Conservation (phyloP, 108 stramenopile genomes). For the Parietichytrium sp. region DNA sequence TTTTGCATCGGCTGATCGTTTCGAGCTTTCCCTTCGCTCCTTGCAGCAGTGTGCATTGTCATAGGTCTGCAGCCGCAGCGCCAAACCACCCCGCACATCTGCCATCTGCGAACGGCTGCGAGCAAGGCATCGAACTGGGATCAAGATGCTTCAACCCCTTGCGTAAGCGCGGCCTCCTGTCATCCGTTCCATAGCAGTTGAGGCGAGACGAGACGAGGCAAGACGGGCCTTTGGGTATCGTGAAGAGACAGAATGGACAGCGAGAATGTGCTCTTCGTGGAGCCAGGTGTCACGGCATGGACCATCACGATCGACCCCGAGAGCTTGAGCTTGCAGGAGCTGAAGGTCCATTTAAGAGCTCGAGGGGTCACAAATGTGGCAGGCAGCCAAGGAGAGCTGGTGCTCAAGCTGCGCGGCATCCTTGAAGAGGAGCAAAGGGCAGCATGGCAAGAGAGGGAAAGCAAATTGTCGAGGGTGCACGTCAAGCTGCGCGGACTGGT, state of each 20-base stretch:
- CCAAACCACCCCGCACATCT: no score
- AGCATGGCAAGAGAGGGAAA: slow-evolving; percentile 1
- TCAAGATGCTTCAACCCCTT: no score
- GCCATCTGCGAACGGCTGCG: no score
- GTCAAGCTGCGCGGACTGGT: background rate
- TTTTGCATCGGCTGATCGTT: no score
- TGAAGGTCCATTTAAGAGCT: background rate
- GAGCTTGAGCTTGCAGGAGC: slow-evolving; percentile 1
- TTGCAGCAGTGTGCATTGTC: no score
- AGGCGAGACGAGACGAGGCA: no score
- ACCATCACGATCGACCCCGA: background rate
- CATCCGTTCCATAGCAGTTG: no score
- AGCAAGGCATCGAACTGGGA: no score
- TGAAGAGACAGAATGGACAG: background rate
- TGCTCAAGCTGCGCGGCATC: background rate
- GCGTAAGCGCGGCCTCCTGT: no score
- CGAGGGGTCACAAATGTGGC: background rate
- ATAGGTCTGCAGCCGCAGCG: no score
- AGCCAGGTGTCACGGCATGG: background rate
- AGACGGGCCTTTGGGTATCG: background rate
- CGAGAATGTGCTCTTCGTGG: slow-evolving; percentile 30
- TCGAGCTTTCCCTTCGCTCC: no score
- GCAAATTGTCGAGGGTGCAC: background rate
- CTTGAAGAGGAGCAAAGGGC: slow-evolving; percentile 2
- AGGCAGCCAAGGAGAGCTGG: slow-evolving; percentile 2